A percentile compares a stretch with the other conserved stretches of the same genome.
Conservation (phyloP, 2,329 filamentous ascomycete genomes). For the Aureobasidium melanogenum region DNA sequence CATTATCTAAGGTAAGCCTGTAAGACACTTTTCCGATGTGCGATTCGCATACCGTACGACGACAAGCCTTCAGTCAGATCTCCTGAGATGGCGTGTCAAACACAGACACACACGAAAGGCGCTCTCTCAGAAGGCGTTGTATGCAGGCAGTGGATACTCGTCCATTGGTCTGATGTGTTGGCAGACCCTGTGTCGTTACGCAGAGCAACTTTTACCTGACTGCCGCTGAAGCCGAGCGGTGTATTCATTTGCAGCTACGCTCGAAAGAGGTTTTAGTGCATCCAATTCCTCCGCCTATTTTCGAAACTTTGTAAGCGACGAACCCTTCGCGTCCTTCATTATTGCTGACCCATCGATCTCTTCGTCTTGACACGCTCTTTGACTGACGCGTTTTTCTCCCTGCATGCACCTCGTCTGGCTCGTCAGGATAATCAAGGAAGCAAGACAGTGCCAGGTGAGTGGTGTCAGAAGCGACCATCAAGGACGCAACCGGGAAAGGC, state of each 20-base stretch:
- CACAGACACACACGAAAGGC: not conserved
- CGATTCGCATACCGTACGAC: not conserved
- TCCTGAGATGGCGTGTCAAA: constrained; percentile 4
- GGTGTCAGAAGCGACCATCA: not conserved
- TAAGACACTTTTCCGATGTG: constrained; percentile 1
- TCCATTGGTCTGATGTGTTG: not conserved
- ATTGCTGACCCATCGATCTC: not conserved
- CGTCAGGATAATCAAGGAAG: not conserved
- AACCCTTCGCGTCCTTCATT: not conserved
- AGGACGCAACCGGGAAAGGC: not conserved
- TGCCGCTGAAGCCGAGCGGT: not conserved
- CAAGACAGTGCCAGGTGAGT: not conserved
- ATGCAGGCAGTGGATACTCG: not conserved
- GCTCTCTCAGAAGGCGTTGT: not conserved
- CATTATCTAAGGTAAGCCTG: not conserved
- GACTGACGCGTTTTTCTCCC: not conserved
- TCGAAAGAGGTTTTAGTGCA: constrained; percentile 1
- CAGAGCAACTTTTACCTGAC: not conserved
- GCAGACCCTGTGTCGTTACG: not conserved
- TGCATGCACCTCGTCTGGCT: constrained; percentile 4
- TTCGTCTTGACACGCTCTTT: not conserved
- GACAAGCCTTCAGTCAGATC: not conserved
- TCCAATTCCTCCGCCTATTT: not conserved
- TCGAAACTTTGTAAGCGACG: constrained; percentile 8
- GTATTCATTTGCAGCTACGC: not conserved